Evolutionary conservation across 2,329 filamentous ascomycete species (phyloP).

Genomic region (Verticillium nonalfalfae): DNA sequence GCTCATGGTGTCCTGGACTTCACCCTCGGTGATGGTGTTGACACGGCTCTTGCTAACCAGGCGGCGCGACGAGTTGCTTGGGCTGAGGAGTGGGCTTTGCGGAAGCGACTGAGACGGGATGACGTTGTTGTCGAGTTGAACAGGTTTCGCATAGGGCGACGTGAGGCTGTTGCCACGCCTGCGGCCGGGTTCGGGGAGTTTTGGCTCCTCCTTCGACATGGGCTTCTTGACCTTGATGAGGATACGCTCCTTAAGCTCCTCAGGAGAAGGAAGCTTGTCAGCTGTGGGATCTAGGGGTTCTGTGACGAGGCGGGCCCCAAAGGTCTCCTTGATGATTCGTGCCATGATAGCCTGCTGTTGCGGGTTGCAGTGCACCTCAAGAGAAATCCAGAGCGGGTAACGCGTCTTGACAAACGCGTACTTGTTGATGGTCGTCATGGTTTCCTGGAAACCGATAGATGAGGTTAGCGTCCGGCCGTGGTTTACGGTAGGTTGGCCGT

Average conservation of each 20-base stretch:
- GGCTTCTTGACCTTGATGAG: conserved; percentile 89
- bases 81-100: conserved; percentile 46
- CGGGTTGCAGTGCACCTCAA: conserved; percentile 88
- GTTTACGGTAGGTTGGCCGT: conserved; percentile 82
- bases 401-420: conserved; percentile 86
- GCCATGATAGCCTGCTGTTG: conserved; percentile 85
- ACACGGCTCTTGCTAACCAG: conserved; percentile 44
- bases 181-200: conserved; percentile 31
- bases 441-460: conserved; percentile 83
- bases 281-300: conserved; percentile 66
- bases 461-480: conserved; percentile 88
- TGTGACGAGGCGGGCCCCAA: conserved; percentile 72
- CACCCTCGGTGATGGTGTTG: conserved; percentile 52
- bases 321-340: conserved; percentile 77
- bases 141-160: conserved; percentile 64
- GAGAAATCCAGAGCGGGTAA: conserved; percentile 87
- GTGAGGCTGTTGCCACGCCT: conserved; percentile 66
- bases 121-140: conserved; percentile 49
- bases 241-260: conserved; percentile 76
- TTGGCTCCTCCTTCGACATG: conserved; percentile 32
- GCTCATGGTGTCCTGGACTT: conserved; percentile 48
- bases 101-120: conserved; percentile 46
- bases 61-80: conserved; percentile 43
- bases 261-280: conserved; percentile 72
- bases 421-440: conserved; percentile 87